phyloP scores from a whole-genome alignment of 352 stramenopile genomes.

The Pythium chondricola region DNA sequence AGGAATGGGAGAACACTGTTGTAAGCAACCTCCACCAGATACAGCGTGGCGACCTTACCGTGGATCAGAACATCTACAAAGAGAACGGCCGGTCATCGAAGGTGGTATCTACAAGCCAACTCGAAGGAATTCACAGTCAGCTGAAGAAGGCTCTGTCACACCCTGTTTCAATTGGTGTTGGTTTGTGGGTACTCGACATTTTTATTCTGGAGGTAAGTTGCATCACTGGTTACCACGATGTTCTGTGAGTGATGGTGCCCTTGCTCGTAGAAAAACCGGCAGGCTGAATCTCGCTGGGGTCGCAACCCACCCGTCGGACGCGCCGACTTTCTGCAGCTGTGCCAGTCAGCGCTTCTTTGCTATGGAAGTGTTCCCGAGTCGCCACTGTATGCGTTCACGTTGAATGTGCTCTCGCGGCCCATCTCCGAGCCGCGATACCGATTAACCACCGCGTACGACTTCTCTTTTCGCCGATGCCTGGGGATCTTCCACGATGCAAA shows the following conservation, averaged over 20 bases:
- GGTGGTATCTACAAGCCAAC: slow-evolving; percentile 3
- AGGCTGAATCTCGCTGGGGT: not conserved
- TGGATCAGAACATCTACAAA: slow-evolving; percentile 1
- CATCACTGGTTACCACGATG: not conserved
- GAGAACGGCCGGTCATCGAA: not conserved
- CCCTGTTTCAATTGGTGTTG: slow-evolving; percentile 3
- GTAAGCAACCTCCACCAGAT: slow-evolving; percentile 1
- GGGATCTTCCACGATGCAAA: not conserved
- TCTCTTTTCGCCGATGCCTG: not conserved
- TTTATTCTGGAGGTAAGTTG: slow-evolving; percentile 3
- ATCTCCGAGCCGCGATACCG: not conserved
- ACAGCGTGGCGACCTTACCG: not conserved
- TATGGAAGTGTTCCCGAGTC: not conserved
- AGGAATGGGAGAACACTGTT: not conserved
- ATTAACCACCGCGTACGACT: not conserved
- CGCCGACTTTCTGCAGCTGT: not conserved
- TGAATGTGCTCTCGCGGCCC: not conserved
- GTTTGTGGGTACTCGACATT: slow-evolving; percentile 1
- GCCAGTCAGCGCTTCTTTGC: slow-evolving; percentile 1
- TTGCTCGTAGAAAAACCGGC: slow-evolving; percentile 1
- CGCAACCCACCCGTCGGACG: not conserved
- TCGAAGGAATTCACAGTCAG: slow-evolving; percentile 1
- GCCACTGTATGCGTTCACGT: not conserved
- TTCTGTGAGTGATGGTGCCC: not conserved
- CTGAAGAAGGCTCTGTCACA: slow-evolving; percentile 1